These are phyloP conservation scores for Rhododendron kiyosumense DNA, from an alignment of 148 eudicot genomes.

Conservation along the genomic window DNA sequence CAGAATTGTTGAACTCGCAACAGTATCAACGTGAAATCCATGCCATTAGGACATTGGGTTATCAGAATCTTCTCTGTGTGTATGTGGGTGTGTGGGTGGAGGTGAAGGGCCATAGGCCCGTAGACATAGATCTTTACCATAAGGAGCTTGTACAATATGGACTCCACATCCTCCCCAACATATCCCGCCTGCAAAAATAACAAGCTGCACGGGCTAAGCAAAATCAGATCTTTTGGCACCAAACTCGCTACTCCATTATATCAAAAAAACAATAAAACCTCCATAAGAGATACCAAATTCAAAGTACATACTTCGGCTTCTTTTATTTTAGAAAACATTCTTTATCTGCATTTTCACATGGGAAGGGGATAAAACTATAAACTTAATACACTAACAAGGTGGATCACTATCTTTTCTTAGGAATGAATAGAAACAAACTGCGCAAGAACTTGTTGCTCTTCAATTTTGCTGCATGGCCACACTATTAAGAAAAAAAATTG, in stretches of 20 bases:
- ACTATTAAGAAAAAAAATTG: no score
- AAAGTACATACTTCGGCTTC: no score
- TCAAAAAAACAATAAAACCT: no score
- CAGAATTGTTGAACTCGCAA: not conserved
- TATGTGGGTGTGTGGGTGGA: no score
- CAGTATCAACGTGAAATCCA: not conserved
- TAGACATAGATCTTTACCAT: not conserved
- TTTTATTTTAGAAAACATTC: no score
- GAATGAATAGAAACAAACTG: no score
- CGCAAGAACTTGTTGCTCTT: no score
- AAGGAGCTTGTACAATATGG: constrained; percentile 80
- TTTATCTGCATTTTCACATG: no score
- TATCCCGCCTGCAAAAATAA: constrained; percentile 70
- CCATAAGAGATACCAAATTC: not conserved
- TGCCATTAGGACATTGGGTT: not conserved
- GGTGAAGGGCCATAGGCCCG: not conserved
- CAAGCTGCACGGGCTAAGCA: not conserved
- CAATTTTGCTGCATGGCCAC: no score
- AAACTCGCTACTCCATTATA: not conserved
- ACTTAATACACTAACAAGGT: not conserved
- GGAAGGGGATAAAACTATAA: no score
- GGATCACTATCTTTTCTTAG: not conserved
- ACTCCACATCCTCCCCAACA: constrained; percentile 92
- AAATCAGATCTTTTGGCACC: not conserved
- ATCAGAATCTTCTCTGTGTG: no score